Base-by-base conservation (phyloP, 345 rosid species). In the Eutrema heterophyllum region DNA sequence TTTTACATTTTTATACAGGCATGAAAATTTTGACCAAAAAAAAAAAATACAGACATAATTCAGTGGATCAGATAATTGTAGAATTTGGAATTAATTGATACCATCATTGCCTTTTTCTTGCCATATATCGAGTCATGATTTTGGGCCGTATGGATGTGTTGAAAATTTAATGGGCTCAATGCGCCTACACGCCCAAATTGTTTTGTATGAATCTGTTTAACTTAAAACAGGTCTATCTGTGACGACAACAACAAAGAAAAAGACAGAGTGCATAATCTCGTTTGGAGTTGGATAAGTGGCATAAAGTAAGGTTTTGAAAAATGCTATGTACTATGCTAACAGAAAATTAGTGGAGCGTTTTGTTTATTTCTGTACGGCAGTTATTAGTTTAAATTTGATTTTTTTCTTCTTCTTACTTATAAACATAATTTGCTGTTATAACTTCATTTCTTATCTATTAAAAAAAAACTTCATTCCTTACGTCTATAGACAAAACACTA, bases 281-380 rank as follows among this genome's bases (percentile, higher is more conserved):
- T 53, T 53, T 53, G 50, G 50, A 67, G 60, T 51, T 58, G 39
- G 57, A 26, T 26, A 70, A 70, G 67, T 70, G 50, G 29, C 40
- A 54, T 15, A n/a, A 27, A 53, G 39, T 16, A 30, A 18, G 52
- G 62, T 39, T 27, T 15, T 67, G 16, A 48, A 51, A 26, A 66
- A 7, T 27, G 39, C 29, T 55, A 40, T 33, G 36, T 33, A 6
- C 36, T 51, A 67, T 0, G 21, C 21, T 21, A 21, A 21, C 21
- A 21, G 1, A 21, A 21, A 21, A 21, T 21, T 21, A 21, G 39
- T 52, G 15, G 46, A 52, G 40, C 32, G 5, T 38, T 24, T 49
- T 21, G 0, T 24, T 66, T 29, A n/a, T 52, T 61, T 29, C 6
- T 51, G 26, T 51, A 26, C n/a, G 2, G 46, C 24, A 52, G 33